Base-by-base conservation (phyloP, 352 stramenopile species). In the Phytophthora podocarpi region DNA sequence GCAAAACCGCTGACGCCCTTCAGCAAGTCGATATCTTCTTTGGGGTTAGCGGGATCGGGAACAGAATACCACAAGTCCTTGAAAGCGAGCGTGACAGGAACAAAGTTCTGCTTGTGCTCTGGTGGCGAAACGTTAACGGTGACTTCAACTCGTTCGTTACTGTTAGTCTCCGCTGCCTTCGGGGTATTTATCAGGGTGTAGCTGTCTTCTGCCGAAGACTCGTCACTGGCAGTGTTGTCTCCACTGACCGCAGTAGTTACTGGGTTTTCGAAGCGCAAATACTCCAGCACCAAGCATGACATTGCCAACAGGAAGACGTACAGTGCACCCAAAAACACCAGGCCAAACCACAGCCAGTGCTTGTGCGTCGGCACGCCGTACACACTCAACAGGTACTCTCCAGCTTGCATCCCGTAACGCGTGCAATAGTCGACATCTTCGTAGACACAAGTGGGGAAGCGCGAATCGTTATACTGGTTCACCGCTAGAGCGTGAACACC, bases 281-380 rank as follows among this genome's bases (percentile, higher is more conserved):
- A 70, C 15, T 70, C 62, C 34, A 70, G 34, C 4, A 32, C 32
- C 26, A 66, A 11, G 16, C 49, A 71, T 4, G 63, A n/a, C n/a
- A n/a, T n/a, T n/a, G n/a, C n/a, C n/a, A n/a, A 71, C 18, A 71
- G 40, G 20, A 67, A 54, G 49, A 63, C 63, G 36, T 63, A 72
- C 13, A 59, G 27, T 72, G 64, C 13, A 50, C 31, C 50, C 51
- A 68, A 53, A 39, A 58, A 60, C 0, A 46, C 32, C 2, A 72
- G 50, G 5, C 50, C 64, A 10, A 64, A 67, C 63, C 56, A 62
- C 3, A 71, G 20, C 63, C 63, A 72, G 13, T 34, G 47, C 9
- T 64, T 64, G 0, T 66, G 48, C 0, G 62, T 45, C 27, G 47
- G 55, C 0, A 72, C 51, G 28, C 67, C 57, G 11, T 63, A 67